phyloP scores from a whole-genome alignment of 2,329 filamentous ascomycete genomes.

The Colletotrichum neosansevieriae region DNA sequence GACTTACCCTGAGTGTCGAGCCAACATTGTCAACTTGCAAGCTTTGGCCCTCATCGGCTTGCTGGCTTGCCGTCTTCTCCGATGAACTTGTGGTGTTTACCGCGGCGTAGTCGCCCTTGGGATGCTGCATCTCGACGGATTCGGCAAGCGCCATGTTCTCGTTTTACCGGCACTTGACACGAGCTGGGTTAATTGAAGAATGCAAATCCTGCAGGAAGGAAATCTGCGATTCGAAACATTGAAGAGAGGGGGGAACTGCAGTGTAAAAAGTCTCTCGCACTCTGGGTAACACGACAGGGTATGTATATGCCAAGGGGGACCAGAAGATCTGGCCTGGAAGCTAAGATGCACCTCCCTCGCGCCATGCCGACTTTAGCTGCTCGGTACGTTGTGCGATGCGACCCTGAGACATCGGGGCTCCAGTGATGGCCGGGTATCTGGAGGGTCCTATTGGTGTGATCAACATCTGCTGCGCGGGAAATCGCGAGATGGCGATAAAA shows the following conservation, averaged over 20 bases:
- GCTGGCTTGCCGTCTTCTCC: slow-evolving; percentile 19
- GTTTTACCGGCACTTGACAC: not conserved
- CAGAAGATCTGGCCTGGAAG: slow-evolving; percentile 12
- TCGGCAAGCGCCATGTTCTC: not conserved
- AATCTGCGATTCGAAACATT: too few species aligned
- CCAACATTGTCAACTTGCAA: slow-evolving; percentile 10
- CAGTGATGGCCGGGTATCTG: not conserved
- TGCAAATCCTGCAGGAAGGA: not conserved
- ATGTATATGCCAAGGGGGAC: slow-evolving; percentile 20
- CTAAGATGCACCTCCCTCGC: slow-evolving; percentile 28
- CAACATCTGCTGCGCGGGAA: not conserved
- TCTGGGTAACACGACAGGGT: not conserved
- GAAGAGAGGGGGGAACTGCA: not conserved
- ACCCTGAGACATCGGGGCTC: slow-evolving; percentile 24
- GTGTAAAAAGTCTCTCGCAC: not conserved
- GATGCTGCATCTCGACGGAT: slow-evolving; percentile 22
- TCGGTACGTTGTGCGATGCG: slow-evolving; percentile 32
- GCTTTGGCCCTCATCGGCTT: not conserved
- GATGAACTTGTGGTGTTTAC: slow-evolving; percentile 30
- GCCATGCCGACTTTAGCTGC: slow-evolving; percentile 29
- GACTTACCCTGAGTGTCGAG: slow-evolving; percentile 22
- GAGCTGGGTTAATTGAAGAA: too few species aligned
- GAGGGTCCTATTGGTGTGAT: slow-evolving; percentile 18
- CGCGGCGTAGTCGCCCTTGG: slow-evolving; percentile 24
- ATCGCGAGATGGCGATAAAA: not conserved